Conservation (phyloP, 768 basidiomycete genomes). For the Trametes gibbosa region DNA sequence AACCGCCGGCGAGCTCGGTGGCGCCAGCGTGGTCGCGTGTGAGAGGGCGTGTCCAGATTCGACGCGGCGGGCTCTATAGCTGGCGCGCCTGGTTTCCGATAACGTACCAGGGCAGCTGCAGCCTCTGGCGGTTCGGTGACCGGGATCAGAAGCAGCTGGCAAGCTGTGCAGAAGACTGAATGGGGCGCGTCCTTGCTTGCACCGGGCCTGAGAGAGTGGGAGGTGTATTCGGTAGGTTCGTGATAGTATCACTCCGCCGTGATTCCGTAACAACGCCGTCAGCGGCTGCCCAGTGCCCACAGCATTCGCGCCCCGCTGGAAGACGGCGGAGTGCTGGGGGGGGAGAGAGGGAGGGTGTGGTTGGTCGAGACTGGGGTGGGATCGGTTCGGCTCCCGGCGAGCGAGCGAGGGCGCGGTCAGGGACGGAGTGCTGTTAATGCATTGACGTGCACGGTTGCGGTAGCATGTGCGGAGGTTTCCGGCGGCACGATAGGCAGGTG, state of each 20-base stretch:
- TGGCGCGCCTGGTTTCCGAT: constrained; percentile 9
- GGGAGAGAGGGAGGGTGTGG: not conserved
- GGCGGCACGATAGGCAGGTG: constrained; percentile 9
- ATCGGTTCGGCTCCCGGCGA: constrained; percentile 9
- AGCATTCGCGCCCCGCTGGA: constrained; percentile 2
- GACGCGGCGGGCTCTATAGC: not conserved
- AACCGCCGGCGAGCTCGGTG: not conserved
- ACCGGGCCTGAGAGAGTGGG: constrained; percentile 9
- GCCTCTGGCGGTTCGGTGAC: constrained; percentile 2
- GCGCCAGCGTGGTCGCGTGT: not conserved
- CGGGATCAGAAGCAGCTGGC: constrained; percentile 13
- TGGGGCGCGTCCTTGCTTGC: constrained; percentile 5
- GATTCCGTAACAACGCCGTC: constrained; percentile 14
- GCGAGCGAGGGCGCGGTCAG: not conserved
- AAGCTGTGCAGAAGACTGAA: constrained; percentile 17
- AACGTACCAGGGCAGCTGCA: not conserved
- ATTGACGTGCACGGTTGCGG: constrained; percentile 5
- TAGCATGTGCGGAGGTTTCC: not conserved
- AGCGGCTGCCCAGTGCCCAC: not conserved
- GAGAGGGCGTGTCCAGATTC: not conserved
- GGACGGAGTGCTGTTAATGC: constrained; percentile 4
- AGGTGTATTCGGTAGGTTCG: constrained; percentile 8
- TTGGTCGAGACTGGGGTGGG: constrained; percentile 2
- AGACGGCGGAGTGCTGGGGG: not conserved
- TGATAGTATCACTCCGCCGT: constrained; percentile 3